Conservation (phyloP, 1,284 basidiomycete genomes). For the Paramarasmius palmivorus region DNA sequence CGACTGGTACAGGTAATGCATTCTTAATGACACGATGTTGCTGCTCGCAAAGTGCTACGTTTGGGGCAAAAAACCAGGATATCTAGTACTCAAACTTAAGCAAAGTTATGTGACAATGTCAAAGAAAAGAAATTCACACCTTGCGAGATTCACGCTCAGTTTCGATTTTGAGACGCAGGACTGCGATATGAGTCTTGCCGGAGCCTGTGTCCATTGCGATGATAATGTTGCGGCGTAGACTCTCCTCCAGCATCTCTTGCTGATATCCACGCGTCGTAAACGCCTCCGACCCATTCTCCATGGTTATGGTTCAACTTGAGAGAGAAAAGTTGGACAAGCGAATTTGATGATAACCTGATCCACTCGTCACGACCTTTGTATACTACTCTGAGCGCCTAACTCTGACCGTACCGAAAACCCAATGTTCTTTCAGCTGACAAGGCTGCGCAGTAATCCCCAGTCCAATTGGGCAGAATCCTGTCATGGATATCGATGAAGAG, state of each 20-base stretch:
- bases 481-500: no score
- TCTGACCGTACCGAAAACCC: no score
- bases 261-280: constrained; percentile 60
- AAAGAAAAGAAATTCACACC: constrained; percentile 46
- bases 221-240: constrained; percentile 64
- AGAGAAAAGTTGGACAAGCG: no score
- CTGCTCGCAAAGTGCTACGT: constrained; percentile 74
- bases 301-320: not conserved
- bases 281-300: not conserved
- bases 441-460: no score
- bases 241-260: constrained; percentile 74
- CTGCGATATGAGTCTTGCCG: constrained; percentile 79
- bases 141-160: constrained; percentile 58
- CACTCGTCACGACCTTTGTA: no score
- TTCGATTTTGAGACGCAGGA: constrained; percentile 70
- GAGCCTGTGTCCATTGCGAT: constrained; percentile 79
- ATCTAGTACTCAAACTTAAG: no score
- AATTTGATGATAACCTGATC: no score
- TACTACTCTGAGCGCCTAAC: no score
- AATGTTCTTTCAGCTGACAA: no score
- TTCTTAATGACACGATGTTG: constrained; percentile 60
- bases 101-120: no score
- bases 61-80: constrained; percentile 79
- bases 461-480: no score
- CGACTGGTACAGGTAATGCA: constrained; percentile 56